Conservation (phyloP, 2,329 filamentous ascomycete genomes). For the Cladophialophora yegresii region DNA sequence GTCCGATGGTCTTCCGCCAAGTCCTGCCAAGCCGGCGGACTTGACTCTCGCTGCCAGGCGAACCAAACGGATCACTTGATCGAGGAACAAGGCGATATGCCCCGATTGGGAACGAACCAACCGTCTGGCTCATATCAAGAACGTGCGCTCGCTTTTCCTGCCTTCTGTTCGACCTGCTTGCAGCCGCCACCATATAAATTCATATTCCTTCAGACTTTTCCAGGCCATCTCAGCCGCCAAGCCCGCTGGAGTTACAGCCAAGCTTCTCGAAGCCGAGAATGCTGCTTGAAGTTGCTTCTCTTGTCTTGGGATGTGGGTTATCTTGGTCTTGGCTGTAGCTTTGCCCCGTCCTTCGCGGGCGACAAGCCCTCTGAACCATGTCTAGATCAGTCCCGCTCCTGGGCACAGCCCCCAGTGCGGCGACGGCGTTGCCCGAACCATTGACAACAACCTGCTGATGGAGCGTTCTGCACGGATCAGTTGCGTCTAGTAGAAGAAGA, state of each 20-base stretch:
- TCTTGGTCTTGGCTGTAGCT: conserved; percentile 5
- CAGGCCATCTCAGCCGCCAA: background rate
- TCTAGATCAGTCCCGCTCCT: background rate
- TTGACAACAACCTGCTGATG: conserved; percentile 6
- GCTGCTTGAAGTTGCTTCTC: conserved; percentile 17
- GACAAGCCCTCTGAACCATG: background rate
- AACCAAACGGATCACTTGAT: background rate
- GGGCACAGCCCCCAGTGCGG: background rate
- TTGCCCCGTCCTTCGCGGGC: background rate
- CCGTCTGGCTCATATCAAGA: conserved; percentile 2
- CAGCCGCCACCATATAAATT: conserved; percentile 3
- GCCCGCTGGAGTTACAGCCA: conserved; percentile 8
- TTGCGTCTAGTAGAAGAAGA: background rate
- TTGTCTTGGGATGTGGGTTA: background rate
- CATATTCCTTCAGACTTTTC: background rate
- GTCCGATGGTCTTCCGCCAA: background rate
- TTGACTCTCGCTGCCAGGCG: background rate
- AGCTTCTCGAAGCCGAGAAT: conserved; percentile 4
- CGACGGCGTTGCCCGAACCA: background rate
- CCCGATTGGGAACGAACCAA: background rate
- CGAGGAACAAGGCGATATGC: conserved; percentile 1
- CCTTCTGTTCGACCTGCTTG: background rate
- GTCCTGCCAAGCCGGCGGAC: conserved; percentile 4
- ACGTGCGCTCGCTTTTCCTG: too few relatives aligned
- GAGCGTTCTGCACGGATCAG: background rate